Conservation (phyloP, 202 grass and related monocot species). For the Elaeis oleifera region DNA sequence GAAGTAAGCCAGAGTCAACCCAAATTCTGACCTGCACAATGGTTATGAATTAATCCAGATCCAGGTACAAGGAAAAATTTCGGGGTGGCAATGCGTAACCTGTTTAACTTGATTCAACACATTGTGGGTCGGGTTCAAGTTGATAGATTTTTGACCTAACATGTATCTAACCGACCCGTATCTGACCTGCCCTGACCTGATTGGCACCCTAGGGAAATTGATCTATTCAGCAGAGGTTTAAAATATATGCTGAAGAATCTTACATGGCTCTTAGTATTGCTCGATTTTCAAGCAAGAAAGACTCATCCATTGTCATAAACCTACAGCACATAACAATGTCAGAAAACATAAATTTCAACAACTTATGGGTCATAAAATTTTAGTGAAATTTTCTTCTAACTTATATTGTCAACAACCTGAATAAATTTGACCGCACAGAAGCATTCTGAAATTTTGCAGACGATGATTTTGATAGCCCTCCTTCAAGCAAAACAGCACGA, state of each 20-base stretch:
- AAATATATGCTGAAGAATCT: constrained; percentile 16
- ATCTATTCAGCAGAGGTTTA: background rate
- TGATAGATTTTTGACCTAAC: no score
- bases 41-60: constrained; percentile 3
- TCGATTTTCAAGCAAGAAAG: constrained; percentile 81
- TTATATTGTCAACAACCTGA: constrained; percentile 43
- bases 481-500: constrained; percentile 68
- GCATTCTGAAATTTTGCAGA: constrained; percentile 44
- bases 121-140: no score
- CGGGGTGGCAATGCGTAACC: no score
- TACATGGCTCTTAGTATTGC: constrained; percentile 70
- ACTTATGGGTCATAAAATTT: background rate
- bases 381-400: background rate
- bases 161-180: no score
- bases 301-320: constrained; percentile 86
- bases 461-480: constrained; percentile 62
- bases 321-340: constrained; percentile 26
- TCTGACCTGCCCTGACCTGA: no score
- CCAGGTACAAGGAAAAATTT: background rate
- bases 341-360: constrained; percentile 14
- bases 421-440: constrained; percentile 64
- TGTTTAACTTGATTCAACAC: no score
- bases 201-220: background rate
- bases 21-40: constrained; percentile 62
- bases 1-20: constrained; percentile 68